Conservation (phyloP, 768 basidiomycete genomes). For the Cystobasidium tubakii region DNA sequence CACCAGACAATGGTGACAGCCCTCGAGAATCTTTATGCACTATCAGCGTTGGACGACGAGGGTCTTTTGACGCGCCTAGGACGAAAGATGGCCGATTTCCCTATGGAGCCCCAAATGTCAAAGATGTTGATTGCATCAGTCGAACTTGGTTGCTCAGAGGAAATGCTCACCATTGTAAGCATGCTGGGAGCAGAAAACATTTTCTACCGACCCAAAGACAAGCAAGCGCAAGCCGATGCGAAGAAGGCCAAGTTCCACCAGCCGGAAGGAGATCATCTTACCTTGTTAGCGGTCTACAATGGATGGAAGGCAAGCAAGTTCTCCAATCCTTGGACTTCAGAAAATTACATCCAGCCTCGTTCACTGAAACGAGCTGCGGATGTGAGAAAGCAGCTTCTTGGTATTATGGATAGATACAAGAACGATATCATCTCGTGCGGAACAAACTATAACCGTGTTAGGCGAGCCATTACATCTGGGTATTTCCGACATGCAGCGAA, state of each 20-base stretch:
- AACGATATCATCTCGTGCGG: slow-evolving; percentile 93
- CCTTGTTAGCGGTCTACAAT: slow-evolving; percentile 88
- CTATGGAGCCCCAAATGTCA: slow-evolving; percentile 89
- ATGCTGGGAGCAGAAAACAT: slow-evolving; percentile 90
- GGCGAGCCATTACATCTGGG: slow-evolving; percentile 92
- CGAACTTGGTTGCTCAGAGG: slow-evolving; percentile 94
- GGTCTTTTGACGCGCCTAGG: slow-evolving; percentile 88
- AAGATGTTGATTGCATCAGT: slow-evolving; percentile 99
- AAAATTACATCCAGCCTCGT: slow-evolving; percentile 96
- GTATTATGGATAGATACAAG: slow-evolving; percentile 98
- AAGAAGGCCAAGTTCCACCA: slow-evolving; percentile 99
- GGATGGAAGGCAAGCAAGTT: slow-evolving; percentile 96
- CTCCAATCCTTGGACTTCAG: slow-evolving; percentile 81
- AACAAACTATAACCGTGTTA: slow-evolving; percentile 77
- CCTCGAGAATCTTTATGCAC: slow-evolving; percentile 83
- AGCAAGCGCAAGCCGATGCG: slow-evolving; percentile 96
- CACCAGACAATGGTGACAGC: slow-evolving; percentile 95
- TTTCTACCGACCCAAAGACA: slow-evolving; percentile 99
- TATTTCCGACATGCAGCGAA: slow-evolving; percentile 98
- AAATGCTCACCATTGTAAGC: slow-evolving; percentile 91
- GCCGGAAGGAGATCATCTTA: slow-evolving; percentile 93
- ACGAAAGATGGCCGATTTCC: slow-evolving; percentile 99
- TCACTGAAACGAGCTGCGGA: slow-evolving; percentile 97
- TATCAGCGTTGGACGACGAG: slow-evolving; percentile 94
- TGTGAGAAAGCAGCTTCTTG: slow-evolving; percentile 90